Base-by-base conservation (phyloP, 129 eudicot species). In the Lactuca saligna region DNA sequence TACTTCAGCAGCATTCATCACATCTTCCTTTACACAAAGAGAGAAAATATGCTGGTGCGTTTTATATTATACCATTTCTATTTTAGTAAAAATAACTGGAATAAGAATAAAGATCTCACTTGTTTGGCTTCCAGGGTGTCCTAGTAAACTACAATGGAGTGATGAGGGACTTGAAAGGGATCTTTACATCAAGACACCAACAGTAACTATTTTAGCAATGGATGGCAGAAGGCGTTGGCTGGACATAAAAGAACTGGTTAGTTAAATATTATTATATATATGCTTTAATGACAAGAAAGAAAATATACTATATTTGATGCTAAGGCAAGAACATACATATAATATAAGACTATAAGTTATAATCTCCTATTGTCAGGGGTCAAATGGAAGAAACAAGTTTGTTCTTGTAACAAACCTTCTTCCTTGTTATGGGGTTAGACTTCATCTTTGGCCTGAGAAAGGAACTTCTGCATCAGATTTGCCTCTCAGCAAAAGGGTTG, bases 161-260 rank as follows among this genome's bases (percentile, higher is more conserved):
- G 82, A 79, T 57, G 93, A 87, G 72, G 87, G 85, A 63, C 87
- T 89, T 69, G 99, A 93, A 79, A 85, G 70, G 57, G 99, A 93
- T 79, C 90, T 93, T 34, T 81, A 89, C 84, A 93, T 93, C 78
- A 84, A 84, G 75, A 83, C 92, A 1, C 63, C 83, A 63, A 85
- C 88, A 7, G 84, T 93, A 63, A 87, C 97, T 66, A 80, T 93
- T 74, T 79, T 89, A 76, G 96, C 99, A 59, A 89, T 93, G 99
- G 99, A 93, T 85, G 99, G 99, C 17, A 82, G 93, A 74, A 93
- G 97, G 57, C 84, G 99, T 15, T 93, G 99, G 99, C 57, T 93
- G 84, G 99, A 93, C 82, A 89, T 89, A 62, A 76, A 81, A 59
- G 87, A 87, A 68, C 84, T 85, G 92, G 99, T 93, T 72, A 83